These are phyloP conservation scores for Lentinula boryana DNA, from an alignment of 768 basidiomycete species.

Conservation along the genomic window DNA sequence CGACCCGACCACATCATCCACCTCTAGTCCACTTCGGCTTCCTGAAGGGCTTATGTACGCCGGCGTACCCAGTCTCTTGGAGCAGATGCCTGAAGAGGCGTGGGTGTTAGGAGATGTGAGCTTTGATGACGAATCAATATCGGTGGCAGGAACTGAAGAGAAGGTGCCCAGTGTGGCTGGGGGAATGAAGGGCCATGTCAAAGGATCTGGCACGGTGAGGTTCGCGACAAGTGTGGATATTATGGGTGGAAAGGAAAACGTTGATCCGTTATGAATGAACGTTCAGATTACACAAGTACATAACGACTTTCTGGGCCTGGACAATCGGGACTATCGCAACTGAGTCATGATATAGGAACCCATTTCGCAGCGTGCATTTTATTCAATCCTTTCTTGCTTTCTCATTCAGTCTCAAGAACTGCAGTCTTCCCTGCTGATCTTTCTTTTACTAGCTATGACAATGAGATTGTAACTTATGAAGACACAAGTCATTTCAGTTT, in stretches of 20 bases:
- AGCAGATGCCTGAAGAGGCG: conserved; percentile 56
- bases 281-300: not conserved
- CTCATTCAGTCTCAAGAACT: too few relatives aligned
- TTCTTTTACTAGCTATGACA: too few relatives aligned
- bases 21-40: conserved; percentile 16
- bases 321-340: too few relatives aligned
- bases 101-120: conserved; percentile 43
- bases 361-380: too few relatives aligned
- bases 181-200: conserved; percentile 16
- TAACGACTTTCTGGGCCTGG: not conserved
- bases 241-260: conserved; percentile 47
- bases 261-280: not conserved
- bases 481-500: too few relatives aligned
- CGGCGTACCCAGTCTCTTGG: conserved; percentile 39
- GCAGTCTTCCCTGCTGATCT: too few relatives aligned
- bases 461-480: too few relatives aligned
- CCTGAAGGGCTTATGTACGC: not conserved
- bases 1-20: conserved; percentile 18
- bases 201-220: conserved; percentile 17
- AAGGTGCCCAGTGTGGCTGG: conserved; percentile 1
- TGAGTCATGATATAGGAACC: too few relatives aligned
- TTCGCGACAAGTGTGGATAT: conserved; percentile 27
- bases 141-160: not conserved
- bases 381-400: too few relatives aligned
- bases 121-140: conserved; percentile 36